Percentiles rank a stretch among this genome's conserved stretches.
These are phyloP conservation scores for Ascochyta rabiei DNA, from an alignment of 2,329 filamentous ascomycete species.

Conservation along the genomic window DNA sequence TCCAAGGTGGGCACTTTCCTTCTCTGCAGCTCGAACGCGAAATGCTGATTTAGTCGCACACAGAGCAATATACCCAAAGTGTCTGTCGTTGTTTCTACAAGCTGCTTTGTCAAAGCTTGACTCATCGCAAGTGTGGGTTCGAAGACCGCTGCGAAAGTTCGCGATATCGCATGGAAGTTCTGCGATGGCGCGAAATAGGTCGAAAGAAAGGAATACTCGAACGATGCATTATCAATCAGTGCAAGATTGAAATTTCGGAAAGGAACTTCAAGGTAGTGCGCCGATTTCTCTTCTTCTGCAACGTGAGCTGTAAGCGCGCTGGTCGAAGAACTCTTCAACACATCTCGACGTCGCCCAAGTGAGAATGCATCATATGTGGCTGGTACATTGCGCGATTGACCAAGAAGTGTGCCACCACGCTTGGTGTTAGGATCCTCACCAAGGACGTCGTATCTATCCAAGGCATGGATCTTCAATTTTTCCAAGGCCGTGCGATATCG, in stretches of 20 bases:
- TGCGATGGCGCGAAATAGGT: conserved; percentile 84
- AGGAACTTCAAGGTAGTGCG: conserved; percentile 86
- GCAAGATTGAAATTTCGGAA: conserved; percentile 96
- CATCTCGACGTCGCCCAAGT: conserved; percentile 82
- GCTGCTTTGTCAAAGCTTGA: conserved; percentile 73
- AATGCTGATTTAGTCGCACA: conserved; percentile 89
- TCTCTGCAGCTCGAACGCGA: conserved; percentile 91
- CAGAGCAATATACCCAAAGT: conserved; percentile 87
- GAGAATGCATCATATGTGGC: conserved; percentile 85
- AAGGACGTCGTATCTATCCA: conserved; percentile 84
- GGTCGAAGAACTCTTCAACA: conserved; percentile 75
- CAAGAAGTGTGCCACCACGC: conserved; percentile 56
- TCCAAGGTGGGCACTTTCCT: conserved; percentile 89
- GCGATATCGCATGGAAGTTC: conserved; percentile 76
- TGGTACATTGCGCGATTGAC: conserved; percentile 50
- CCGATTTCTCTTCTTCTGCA: conserved; percentile 84
- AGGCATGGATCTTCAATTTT: conserved; percentile 79
- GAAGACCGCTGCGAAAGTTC: conserved; percentile 86
- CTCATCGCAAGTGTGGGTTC: conserved; percentile 88
- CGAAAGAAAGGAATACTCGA: conserved; percentile 92
- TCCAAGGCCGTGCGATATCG: conserved; percentile 84
- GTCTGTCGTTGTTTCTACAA: conserved; percentile 80
- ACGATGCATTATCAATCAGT: conserved; percentile 88
- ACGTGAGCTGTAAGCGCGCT: conserved; percentile 84
- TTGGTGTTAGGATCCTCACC: conserved; percentile 76